Evolutionary conservation across 495 filamentous ascomycete species (phyloP), one percentile per base, ranked within the genome.

Genomic region (Penicillium silybi): DNA sequence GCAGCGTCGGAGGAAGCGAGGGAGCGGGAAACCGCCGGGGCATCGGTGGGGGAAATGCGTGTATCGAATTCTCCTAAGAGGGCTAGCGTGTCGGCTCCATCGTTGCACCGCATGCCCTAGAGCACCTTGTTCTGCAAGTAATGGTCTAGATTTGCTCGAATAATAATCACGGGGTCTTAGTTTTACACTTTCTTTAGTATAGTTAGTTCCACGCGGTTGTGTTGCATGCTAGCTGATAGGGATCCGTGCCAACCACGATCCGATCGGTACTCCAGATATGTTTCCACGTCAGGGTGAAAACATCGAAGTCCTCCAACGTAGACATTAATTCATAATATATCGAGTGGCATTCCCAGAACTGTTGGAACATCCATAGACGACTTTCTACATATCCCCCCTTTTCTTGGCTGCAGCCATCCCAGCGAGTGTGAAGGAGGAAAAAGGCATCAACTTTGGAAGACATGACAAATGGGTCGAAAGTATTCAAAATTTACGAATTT

Each of bases 21-120:
- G n/a, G 26, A 52, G 44, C 20, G 8, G 32, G 13, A n/a, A 40
- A 40, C 22, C 25, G 25, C 9, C 26, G 39, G 39, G 18, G 34
- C 13, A 22, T 40, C 45, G 29, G 38, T 41, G 45, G 41, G 46
- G 42, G 25, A 44, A 46, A n/a, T n/a, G 53, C 50, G 47, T 63
- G 61, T 64, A 61, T 64, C 48, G 32, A 64, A 53, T 52, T 64
- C 44, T 61, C 61, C 61, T 55, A 58, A 46, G 25, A 8, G 54
- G 59, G 53, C 44, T 61, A 61, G 54, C 52, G 60, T 43, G 29
- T 17, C 45, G 32, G 22, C 46, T 17, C 45, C 17, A 20, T 38
- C 37, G 46, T 45, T 26, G 40, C 37, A 44, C 40, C 3, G 29
- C 23, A 34, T 41, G 6, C 40, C 32, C 34, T 40, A 29, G 16